Percentiles rank a stretch among this genome's conserved stretches.
phyloP scores from a whole-genome alignment of 1,284 basidiomycete genomes.

The Trichosporon ovoides region DNA sequence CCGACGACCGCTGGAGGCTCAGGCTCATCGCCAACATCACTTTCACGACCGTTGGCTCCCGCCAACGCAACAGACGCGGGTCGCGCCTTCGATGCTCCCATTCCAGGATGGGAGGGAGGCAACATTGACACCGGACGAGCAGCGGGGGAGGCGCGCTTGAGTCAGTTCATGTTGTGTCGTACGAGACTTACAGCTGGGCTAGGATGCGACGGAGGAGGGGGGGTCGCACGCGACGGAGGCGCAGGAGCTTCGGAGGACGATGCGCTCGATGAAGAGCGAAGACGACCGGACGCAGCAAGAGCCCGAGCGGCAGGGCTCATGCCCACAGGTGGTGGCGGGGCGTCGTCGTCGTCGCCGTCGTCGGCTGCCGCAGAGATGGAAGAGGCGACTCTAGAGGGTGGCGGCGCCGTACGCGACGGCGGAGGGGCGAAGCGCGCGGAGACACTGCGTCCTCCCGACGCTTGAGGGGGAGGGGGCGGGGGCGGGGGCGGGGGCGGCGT shows the following conservation, averaged over 20 bases:
- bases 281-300: conserved; percentile 13
- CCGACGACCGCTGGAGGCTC: conserved; percentile 46
- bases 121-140: conserved; percentile 11
- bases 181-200: conserved; percentile 25
- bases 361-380: conserved; percentile 7
- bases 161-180: not conserved
- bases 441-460: conserved; percentile 9
- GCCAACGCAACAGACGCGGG: conserved; percentile 30
- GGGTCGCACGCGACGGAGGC: conserved; percentile 6
- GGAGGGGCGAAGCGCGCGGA: not conserved
- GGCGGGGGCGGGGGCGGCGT: conserved; percentile 49
- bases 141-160: not conserved
- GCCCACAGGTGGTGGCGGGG: conserved; percentile 32
- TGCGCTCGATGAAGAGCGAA: not conserved
- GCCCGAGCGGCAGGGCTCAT: conserved; percentile 34
- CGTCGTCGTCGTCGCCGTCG: conserved; percentile 25
- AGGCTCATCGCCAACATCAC: conserved; percentile 21
- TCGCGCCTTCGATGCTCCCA: conserved; percentile 17
- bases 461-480: conserved; percentile 20
- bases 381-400: not conserved
- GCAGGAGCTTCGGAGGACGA: not conserved
- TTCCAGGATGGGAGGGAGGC: conserved; percentile 25
- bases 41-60: conserved; percentile 9
- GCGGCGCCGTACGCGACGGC: not conserved
- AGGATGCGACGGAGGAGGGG: conserved; percentile 27